These are phyloP conservation scores for Diaporthe citriasiana DNA, from an alignment of 2,329 filamentous ascomycete genomes.

Conservation along the genomic window DNA sequence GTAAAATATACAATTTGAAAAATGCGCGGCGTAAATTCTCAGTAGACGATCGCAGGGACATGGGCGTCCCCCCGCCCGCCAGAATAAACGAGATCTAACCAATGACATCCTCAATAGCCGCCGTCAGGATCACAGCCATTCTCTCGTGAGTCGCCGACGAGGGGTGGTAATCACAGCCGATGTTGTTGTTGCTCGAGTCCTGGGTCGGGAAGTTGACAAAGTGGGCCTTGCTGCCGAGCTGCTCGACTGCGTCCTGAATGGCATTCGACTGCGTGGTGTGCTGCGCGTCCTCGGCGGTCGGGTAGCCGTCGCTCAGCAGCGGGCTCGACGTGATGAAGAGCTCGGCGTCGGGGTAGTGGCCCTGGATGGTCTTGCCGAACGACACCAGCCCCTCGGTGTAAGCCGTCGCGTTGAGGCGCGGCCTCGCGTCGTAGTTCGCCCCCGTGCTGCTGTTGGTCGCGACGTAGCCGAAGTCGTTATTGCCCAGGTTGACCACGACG, in stretches of 20 bases:
- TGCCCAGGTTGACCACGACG: constrained; percentile 60
- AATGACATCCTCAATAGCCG: constrained; percentile 35
- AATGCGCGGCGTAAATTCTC: background rate
- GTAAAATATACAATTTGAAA: constrained; percentile 2
- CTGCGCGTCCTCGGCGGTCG: constrained; percentile 53
- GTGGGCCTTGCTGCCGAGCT: constrained; percentile 51
- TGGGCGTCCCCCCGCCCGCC: background rate
- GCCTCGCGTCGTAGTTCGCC: constrained; percentile 42
- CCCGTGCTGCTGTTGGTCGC: constrained; percentile 28
- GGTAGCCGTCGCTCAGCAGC: constrained; percentile 56
- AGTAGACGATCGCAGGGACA: background rate
- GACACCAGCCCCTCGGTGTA: constrained; percentile 50
- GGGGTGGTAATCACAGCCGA: constrained; percentile 59
- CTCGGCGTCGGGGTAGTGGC: constrained; percentile 53
- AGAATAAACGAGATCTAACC: background rate
- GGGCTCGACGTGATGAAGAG: constrained; percentile 59
- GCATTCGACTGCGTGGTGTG: constrained; percentile 54
- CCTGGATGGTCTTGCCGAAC: constrained; percentile 52
- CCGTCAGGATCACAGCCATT: constrained; percentile 41
- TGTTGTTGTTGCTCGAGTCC: constrained; percentile 50
- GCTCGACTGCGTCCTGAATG: constrained; percentile 52
- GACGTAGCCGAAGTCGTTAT: constrained; percentile 59
- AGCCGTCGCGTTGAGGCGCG: constrained; percentile 48
- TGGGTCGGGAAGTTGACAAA: constrained; percentile 60
- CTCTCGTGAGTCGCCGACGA: constrained; percentile 54